These are phyloP conservation scores for Taiwanofungus camphoratus DNA, from an alignment of 1,284 basidiomycete species.

Conservation along the genomic window DNA sequence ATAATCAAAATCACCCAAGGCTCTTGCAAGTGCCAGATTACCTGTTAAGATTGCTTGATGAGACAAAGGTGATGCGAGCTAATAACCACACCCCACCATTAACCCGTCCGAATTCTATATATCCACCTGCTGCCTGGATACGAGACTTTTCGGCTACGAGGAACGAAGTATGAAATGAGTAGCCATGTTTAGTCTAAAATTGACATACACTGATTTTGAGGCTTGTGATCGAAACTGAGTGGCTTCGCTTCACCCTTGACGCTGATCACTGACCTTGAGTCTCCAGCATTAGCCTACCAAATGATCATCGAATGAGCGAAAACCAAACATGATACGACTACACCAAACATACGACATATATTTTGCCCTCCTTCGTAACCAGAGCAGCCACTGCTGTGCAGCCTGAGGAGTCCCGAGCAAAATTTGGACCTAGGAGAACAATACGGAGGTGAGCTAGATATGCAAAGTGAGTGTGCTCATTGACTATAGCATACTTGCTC, in stretches of 20 bases:
- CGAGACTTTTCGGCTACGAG: slow-evolving; percentile 75
- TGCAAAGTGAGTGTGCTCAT: slow-evolving; percentile 7
- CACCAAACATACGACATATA: slow-evolving; percentile 64
- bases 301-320: neutral
- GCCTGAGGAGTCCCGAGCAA: slow-evolving; percentile 89
- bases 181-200: neutral
- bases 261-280: slow-evolving; percentile 90
- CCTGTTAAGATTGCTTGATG: slow-evolving; percentile 44
- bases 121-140: slow-evolving; percentile 92
- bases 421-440: slow-evolving; percentile 63
- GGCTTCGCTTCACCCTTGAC: slow-evolving; percentile 83
- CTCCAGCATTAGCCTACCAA: slow-evolving; percentile 90
- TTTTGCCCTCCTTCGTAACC: slow-evolving; percentile 71
- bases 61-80: neutral
- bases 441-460: slow-evolving; percentile 9
- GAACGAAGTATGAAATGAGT: neutral
- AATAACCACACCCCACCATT: slow-evolving; percentile 64
- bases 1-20: slow-evolving; percentile 98
- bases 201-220: slow-evolving; percentile 75
- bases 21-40: slow-evolving; percentile 92
- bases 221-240: slow-evolving; percentile 96
- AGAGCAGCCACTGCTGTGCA: slow-evolving; percentile 94
- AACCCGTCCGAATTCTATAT: slow-evolving; percentile 95
- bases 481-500: slow-evolving; percentile 51
- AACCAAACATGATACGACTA: neutral